These are phyloP conservation scores for Saitozyma sp. DNA, from an alignment of 768 basidiomycete species.

Conservation along the genomic window DNA sequence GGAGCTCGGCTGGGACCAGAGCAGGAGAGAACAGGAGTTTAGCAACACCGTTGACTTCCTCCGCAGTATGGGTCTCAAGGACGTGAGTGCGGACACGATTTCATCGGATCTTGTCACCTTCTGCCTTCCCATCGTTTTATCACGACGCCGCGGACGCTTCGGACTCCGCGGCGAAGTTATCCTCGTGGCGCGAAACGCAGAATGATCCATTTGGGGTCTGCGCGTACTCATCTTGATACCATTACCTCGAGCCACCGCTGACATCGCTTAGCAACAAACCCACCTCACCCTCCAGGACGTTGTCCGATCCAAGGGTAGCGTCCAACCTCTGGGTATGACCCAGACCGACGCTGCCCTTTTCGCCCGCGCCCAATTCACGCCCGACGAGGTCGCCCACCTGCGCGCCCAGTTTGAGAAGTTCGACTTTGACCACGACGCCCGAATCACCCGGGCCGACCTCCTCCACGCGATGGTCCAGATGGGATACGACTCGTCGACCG, in stretches of 20 bases:
- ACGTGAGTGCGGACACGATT: constrained; percentile 29
- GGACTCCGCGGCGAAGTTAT: too few relatives aligned
- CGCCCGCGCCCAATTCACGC: constrained; percentile 61
- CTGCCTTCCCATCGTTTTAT: too few relatives aligned
- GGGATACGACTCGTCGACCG: constrained; percentile 59
- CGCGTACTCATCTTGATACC: too few relatives aligned
- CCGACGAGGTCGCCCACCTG: constrained; percentile 58
- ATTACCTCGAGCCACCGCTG: too few relatives aligned
- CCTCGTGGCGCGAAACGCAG: too few relatives aligned
- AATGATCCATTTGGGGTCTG: too few relatives aligned
- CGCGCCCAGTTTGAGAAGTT: constrained; percentile 48
- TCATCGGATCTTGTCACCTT: too few relatives aligned
- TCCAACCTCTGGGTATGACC: constrained; percentile 39
- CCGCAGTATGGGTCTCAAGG: constrained; percentile 76
- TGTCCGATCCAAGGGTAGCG: constrained; percentile 21
- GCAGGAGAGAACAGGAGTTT: constrained; percentile 64
- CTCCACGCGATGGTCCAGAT: constrained; percentile 75
- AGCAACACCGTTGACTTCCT: constrained; percentile 68
- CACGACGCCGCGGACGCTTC: too few relatives aligned
- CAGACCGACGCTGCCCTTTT: constrained; percentile 53
- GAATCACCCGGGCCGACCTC: constrained; percentile 64
- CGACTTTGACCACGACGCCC: constrained; percentile 58
- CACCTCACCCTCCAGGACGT: constrained; percentile 49
- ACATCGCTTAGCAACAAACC: constrained; percentile 11
- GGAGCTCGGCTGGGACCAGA: constrained; percentile 74